Evolutionary conservation across 176 grass and related monocot genomes (phyloP), one percentile per base, ranked within the genome.

Genomic region (Ananas comosus): DNA sequence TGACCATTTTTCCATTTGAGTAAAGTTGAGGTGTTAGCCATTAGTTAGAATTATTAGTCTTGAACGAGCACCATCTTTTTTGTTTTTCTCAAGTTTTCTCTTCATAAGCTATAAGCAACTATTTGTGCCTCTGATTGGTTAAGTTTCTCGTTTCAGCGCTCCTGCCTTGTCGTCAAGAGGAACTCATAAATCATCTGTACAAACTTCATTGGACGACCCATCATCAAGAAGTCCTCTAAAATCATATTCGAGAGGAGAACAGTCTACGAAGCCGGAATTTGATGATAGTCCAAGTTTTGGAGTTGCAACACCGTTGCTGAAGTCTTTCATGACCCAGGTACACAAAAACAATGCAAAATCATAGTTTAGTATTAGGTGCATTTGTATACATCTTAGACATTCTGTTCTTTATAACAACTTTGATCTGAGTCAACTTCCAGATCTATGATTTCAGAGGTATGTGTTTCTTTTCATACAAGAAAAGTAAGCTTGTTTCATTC

Each of bases 261-360:
- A 74, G 56, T 86, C 80, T 70, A 33, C 74, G 8, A 74, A 71
- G 56, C 33, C 63, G 10, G 87, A 90, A 49, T 91, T 88, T 63
- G 87, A 91, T 84, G 85, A 88, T 82, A 67, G 72, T 80, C 67
- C 42, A 11, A 99, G 78, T 80, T 88, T 91, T 86, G 90, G 87
- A 66, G 81, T 78, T 83, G 88, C 89, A 59, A 76, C 89, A 51
- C 94, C 94, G 67, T 82, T 90, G 73, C 77, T 99, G 2, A 99
- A 86, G 54, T 94, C 95, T 67, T 82, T 99, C 78, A 91, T 99
- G 86, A 88, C 86, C 52, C 95, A 99, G 85, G 94, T 93, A 83
- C 72, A 66, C 51, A 69, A 25, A 65, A 16, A 51, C 57, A 53
- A 9, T 50, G 9, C 4, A 73, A 59, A 59, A 12, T 64, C 56